Evolutionary conservation across 129 eudicot genomes (phyloP), one percentile per base, ranked within the genome.

Genomic region (Gnaphalium uliginosum): DNA sequence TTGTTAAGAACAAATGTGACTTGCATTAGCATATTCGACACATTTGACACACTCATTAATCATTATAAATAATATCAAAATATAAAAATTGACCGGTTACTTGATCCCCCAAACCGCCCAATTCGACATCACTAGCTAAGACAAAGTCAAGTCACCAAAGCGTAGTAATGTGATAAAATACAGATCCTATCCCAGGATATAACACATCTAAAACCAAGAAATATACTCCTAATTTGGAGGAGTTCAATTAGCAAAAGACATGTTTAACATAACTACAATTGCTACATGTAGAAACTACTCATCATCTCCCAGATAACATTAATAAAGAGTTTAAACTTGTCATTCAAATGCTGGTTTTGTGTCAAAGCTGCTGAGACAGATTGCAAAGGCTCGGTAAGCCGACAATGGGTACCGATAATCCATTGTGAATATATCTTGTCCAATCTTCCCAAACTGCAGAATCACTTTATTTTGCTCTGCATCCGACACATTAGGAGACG

Each of bases 271-370:
- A 64, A 62, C 51, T 64, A 53, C 72, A 75, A 29, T 1, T 51
- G 79, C 79, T 75, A 75, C 72, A 75, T 14, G 46, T 30, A 62
- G 30, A 73, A 37, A 59, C 41, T 17, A 25, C 26, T 46, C 30
- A 23, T 60, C 66, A 73, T 60, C 57, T 72, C 66, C 13, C 53
- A 30, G 51, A 32, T 33, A 56, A 71, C 76, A 1, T 33, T 66
- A 37, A 66, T 18, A 10, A 9, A 61, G 33, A 66, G 50, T 37
- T 66, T 35, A 8, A 18, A 51, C 15, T 6, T 3, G 35, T 92
- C 93, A 92, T 81, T 92, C 98, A 69, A 96, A 92, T 30, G 96
- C 97, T 32, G 96, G 96, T 79, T 92, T 92, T 22, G 96, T 92
- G 83, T 92, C 98, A 53, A 92, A 92, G 87, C 97, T 92, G 79